Evolutionary conservation across 345 rosid genomes (phyloP).

Genomic region (Odontarrhena argentea): DNA sequence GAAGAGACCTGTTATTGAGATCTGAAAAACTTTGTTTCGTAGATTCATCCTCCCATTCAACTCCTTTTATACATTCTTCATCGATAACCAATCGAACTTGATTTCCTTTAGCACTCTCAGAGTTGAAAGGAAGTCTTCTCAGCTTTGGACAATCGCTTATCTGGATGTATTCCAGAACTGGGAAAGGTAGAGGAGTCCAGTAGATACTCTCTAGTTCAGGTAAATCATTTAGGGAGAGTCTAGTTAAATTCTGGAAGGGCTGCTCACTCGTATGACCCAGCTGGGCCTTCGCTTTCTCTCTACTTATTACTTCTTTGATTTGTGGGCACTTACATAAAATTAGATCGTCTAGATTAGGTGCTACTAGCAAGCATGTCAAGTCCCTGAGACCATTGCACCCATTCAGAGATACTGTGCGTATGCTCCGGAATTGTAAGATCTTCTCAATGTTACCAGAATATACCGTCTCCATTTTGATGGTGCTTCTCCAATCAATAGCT

Average conservation of each 20-base stretch:
- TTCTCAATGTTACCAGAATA: too few species aligned
- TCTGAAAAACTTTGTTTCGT: too few species aligned
- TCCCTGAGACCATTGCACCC: not conserved
- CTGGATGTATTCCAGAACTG: too few species aligned
- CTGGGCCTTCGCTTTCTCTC: slow-evolving; percentile 14
- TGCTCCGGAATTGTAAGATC: not conserved
- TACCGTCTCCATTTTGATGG: not conserved
- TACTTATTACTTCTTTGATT: slow-evolving; percentile 19
- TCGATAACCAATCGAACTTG: too few species aligned
- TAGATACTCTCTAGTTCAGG: not conserved
- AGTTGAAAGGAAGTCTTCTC: too few species aligned
- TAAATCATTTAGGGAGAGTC: not conserved
- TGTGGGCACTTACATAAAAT: not conserved
- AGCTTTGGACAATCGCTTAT: too few species aligned
- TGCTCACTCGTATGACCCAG: slow-evolving; percentile 13
- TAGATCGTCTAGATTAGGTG: slow-evolving; percentile 2
- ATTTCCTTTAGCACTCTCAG: too few species aligned
- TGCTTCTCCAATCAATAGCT: slow-evolving; percentile 20
- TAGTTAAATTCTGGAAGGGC: slow-evolving; percentile 18
- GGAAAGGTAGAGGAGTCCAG: too few species aligned
- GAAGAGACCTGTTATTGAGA: too few species aligned
- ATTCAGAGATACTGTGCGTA: not conserved
- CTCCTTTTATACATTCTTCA: too few species aligned
- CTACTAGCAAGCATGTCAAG: slow-evolving; percentile 18
- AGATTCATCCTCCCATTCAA: too few species aligned